Evolutionary conservation across 73 alveolate genomes (phyloP).

Genomic region (Paramecium sexaurelia): DNA sequence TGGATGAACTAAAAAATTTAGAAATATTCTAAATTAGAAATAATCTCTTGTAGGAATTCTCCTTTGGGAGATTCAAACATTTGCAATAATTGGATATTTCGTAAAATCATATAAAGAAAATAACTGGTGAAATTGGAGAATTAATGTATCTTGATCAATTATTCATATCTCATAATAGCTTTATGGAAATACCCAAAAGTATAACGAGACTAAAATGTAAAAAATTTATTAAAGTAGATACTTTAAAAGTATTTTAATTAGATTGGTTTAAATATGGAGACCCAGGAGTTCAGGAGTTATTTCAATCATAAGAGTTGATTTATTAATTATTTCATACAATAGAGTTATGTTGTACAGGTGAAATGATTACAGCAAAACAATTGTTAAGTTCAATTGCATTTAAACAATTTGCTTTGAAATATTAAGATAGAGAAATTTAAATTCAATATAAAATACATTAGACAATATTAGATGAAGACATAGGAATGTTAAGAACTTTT

Average conservation of each 20-base stretch:
- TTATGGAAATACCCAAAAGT: background rate
- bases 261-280: constrained; percentile 57
- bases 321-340: background rate
- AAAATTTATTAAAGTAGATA: background rate
- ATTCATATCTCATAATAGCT: constrained; percentile 41
- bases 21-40: background rate
- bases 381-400: background rate
- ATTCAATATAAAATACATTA: constrained; percentile 22
- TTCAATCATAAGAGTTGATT: constrained; percentile 28
- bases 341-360: background rate
- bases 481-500: constrained; percentile 10
- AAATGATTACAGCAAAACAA: background rate
- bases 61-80: background rate
- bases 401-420: constrained; percentile 28
- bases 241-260: background rate
- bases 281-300: background rate
- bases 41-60: constrained; percentile 19
- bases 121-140: background rate
- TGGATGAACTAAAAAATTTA: background rate
- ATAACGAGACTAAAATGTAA: constrained; percentile 15
- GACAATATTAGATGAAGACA: constrained; percentile 43
- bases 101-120: constrained; percentile 8
- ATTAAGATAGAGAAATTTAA: background rate
- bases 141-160: background rate
- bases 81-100: background rate